Percentiles rank a stretch among this genome's conserved stretches.
Evolutionary conservation across 129 eudicot genomes (phyloP).

Genomic region (Ambrosia artemisiifolia): DNA sequence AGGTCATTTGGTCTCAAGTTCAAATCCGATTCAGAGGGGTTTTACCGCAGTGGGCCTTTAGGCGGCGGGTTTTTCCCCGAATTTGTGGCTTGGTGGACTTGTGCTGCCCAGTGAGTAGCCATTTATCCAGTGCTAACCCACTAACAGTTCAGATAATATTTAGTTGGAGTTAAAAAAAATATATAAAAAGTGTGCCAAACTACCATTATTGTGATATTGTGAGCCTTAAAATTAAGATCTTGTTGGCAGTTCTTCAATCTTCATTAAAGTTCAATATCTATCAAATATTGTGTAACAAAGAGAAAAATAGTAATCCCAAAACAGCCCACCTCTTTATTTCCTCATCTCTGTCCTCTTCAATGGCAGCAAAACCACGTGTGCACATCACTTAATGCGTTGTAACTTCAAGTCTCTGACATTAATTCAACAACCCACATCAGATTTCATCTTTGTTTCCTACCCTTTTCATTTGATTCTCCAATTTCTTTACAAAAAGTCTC

Average conservation of each 20-base stretch:
- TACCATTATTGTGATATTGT: too few relatives aligned
- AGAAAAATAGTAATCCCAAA: constrained; percentile 7
- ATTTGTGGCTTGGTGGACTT: too few relatives aligned
- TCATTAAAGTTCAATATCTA: not conserved
- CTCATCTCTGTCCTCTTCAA: constrained; percentile 30
- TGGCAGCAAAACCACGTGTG: constrained; percentile 40
- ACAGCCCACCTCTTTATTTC: constrained; percentile 28
- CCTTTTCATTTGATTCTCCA: constrained; percentile 18
- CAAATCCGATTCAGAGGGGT: too few relatives aligned
- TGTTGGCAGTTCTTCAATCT: constrained; percentile 1
- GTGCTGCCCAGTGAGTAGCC: too few relatives aligned
- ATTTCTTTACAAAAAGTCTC: not conserved
- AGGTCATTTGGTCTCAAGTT: too few relatives aligned
- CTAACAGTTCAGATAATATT: too few relatives aligned
- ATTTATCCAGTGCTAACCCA: too few relatives aligned
- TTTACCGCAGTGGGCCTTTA: too few relatives aligned
- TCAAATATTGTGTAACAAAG: constrained; percentile 3
- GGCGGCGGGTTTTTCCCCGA: too few relatives aligned
- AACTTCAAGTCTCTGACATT: constrained; percentile 23
- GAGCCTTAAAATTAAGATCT: not conserved
- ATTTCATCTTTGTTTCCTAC: constrained; percentile 21
- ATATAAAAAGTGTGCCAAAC: too few relatives aligned
- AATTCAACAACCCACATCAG: constrained; percentile 28
- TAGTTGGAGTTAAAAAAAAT: too few relatives aligned
- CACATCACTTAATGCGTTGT: constrained; percentile 24